A percentile compares a stretch with the other conserved stretches of the same genome.
These are phyloP conservation scores for Chaetothyriales sp. DNA, from an alignment of 2,329 filamentous ascomycete genomes.

Conservation along the genomic window DNA sequence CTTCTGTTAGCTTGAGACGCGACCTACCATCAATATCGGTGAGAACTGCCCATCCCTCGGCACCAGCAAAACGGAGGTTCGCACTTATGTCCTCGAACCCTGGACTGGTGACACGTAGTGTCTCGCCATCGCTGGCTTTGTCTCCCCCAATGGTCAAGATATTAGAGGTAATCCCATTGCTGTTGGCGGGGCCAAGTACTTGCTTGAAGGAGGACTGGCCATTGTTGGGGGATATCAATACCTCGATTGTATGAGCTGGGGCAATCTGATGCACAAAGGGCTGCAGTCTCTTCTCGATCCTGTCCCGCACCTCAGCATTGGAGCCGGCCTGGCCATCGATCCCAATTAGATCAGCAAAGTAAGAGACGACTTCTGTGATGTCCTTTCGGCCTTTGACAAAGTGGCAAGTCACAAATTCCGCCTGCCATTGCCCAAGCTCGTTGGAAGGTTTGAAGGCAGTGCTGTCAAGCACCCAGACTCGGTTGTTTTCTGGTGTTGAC, in stretches of 20 bases:
- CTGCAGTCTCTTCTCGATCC: constrained; percentile 40
- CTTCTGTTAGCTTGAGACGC: background rate
- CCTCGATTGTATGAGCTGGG: constrained; percentile 52
- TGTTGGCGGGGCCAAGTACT: constrained; percentile 52
- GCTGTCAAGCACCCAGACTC: constrained; percentile 82
- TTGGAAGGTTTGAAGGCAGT: constrained; percentile 51
- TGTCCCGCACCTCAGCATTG: constrained; percentile 42
- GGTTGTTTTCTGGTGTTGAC: constrained; percentile 49
- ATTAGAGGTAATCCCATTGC: constrained; percentile 57
- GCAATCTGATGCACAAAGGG: constrained; percentile 67
- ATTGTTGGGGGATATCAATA: constrained; percentile 35
- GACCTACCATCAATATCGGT: constrained; percentile 81
- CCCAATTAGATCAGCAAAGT: constrained; percentile 54
- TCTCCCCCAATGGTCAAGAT: constrained; percentile 37
- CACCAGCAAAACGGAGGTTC: constrained; percentile 58
- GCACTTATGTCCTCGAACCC: constrained; percentile 40
- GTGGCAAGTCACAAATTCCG: constrained; percentile 69
- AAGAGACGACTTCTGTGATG: constrained; percentile 52
- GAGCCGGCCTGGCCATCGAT: constrained; percentile 40
- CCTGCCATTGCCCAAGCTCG: constrained; percentile 46
- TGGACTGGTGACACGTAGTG: constrained; percentile 33
- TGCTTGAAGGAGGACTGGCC: constrained; percentile 24
- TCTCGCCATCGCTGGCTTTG: constrained; percentile 33
- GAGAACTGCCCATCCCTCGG: constrained; percentile 70
- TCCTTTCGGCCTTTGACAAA: constrained; percentile 58